Percentiles rank a stretch among this genome's conserved stretches.
These are phyloP conservation scores for Penicillium hesseltinei DNA, from an alignment of 2,329 filamentous ascomycete species.

Conservation along the genomic window DNA sequence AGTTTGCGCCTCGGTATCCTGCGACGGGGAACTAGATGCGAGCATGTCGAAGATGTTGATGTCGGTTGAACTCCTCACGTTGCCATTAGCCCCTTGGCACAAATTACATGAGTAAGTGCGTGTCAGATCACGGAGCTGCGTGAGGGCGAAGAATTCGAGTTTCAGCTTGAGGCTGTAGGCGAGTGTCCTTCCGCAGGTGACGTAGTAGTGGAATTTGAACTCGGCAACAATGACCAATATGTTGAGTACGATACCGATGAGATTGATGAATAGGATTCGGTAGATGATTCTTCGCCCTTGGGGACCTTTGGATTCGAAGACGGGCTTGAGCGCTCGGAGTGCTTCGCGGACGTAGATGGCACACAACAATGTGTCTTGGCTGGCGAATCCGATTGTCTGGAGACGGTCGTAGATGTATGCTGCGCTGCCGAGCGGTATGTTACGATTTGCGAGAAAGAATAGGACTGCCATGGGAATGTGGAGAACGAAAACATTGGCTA, in stretches of 20 bases:
- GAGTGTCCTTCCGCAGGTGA: slow-evolving; percentile 38
- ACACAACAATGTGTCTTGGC: slow-evolving; percentile 53
- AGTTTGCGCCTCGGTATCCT: slow-evolving; percentile 1
- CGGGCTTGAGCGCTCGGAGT: slow-evolving; percentile 33
- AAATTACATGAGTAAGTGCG: slow-evolving; percentile 11
- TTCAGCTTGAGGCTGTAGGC: slow-evolving; percentile 47
- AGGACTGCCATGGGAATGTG: neutral
- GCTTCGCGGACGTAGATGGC: slow-evolving; percentile 53
- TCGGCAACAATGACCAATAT: slow-evolving; percentile 34
- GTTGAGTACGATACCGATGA: slow-evolving; percentile 42
- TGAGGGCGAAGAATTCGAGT: slow-evolving; percentile 45
- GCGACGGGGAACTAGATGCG: neutral
- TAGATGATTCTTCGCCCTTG: slow-evolving; percentile 40
- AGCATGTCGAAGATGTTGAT: slow-evolving; percentile 18
- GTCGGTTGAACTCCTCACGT: slow-evolving; percentile 9
- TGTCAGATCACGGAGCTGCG: slow-evolving; percentile 35
- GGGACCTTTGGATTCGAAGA: slow-evolving; percentile 43
- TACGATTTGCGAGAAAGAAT: slow-evolving; percentile 19
- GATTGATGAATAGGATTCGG: slow-evolving; percentile 46
- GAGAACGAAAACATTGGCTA: slow-evolving; percentile 26
- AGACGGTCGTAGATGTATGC: slow-evolving; percentile 47
- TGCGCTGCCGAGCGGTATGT: neutral
- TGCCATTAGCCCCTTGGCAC: slow-evolving; percentile 2
- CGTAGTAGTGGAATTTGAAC: slow-evolving; percentile 37
- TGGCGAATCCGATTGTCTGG: slow-evolving; percentile 50